Evolutionary conservation across 345 rosid species (phyloP).

Genomic region (Laguncularia racemosa): DNA sequence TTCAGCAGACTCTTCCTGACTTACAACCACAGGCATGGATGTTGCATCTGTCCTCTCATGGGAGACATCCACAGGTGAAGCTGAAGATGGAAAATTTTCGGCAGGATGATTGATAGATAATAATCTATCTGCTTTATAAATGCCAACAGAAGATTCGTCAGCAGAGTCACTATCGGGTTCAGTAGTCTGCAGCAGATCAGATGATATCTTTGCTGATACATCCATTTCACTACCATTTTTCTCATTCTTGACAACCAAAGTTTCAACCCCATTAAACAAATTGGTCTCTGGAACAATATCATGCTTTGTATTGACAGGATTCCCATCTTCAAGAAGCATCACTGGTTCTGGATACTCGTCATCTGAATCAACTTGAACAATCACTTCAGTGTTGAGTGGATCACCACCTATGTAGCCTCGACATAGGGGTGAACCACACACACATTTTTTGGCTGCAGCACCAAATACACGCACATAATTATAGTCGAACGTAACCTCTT

Average conservation of each 20-base stretch:
- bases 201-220: slow-evolving; percentile 1
- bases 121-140: slow-evolving; percentile 18
- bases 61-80: slow-evolving; percentile 22
- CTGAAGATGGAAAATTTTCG: slow-evolving; percentile 20
- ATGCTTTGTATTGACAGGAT: slow-evolving; percentile 32
- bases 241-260: slow-evolving; percentile 1
- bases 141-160: slow-evolving; percentile 25
- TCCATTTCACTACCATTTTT: background rate
- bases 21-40: slow-evolving; percentile 18
- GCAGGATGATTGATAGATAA: slow-evolving; percentile 24
- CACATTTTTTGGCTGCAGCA: slow-evolving; percentile 97
- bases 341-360: slow-evolving; percentile 93
- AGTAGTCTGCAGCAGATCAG: slow-evolving; percentile 17
- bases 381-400: slow-evolving; percentile 62
- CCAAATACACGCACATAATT: slow-evolving; percentile 96
- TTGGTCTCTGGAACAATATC: slow-evolving; percentile 20
- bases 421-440: slow-evolving; percentile 81
- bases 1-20: slow-evolving; percentile 33
- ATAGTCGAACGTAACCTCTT: slow-evolving; percentile 96
- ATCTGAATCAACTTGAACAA: slow-evolving; percentile 94
- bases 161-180: slow-evolving; percentile 19
- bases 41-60: slow-evolving; percentile 19
- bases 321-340: slow-evolving; percentile 62
- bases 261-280: slow-evolving; percentile 18
- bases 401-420: slow-evolving; percentile 98